Evolutionary conservation across 148 eudicot species (phyloP), one percentile per base, ranked within the genome.

Genomic region (Chenopodium album): DNA sequence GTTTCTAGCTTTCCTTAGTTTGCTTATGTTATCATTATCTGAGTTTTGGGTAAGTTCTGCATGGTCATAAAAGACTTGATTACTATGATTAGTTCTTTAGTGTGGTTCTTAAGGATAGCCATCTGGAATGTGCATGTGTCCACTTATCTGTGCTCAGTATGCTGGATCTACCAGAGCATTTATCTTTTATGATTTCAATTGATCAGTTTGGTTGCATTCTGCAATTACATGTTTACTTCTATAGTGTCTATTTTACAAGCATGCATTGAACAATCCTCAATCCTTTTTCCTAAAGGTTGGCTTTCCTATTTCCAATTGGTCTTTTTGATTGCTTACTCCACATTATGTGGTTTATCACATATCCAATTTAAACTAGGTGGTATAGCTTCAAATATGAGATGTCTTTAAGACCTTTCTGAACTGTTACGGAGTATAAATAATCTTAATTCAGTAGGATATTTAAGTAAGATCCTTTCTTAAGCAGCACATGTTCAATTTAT

Each of bases 1-100:
- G 99, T 87, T 78, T 75, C 81, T 76, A 44, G 56, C 56, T 84
- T 82, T 77, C 74, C 29, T 71, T 48, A 6, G 32, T 59, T 22
- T 59, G 3, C 26, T 73, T 47, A 4, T 46, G 28, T 34, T 63
- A 23, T 63, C 66, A 31, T 54, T 23, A 31, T 46, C 54, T 54
- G 67, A 70, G 22, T 68, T 54, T 37, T 79, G 34, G 28, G 2
- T 50, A 26, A 16, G 68, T 16, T 23, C 47, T 79, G 47, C 44
- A 14, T 62, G 59, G n/a, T 26, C 29, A 9, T 66, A 70, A 52
- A 54, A 34, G 23, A 67, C 2, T 44, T 48, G 29, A 77, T 34
- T 34, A 34, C 37, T 34, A 34, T 34, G 37, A 34, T 12, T 64
- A 47, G 26, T 20, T 28, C 17, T 59, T 60, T 78, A 54, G 7